These are phyloP conservation scores for Tricholoma flavovirens DNA, from an alignment of 768 basidiomycete species.

Conservation along the genomic window DNA sequence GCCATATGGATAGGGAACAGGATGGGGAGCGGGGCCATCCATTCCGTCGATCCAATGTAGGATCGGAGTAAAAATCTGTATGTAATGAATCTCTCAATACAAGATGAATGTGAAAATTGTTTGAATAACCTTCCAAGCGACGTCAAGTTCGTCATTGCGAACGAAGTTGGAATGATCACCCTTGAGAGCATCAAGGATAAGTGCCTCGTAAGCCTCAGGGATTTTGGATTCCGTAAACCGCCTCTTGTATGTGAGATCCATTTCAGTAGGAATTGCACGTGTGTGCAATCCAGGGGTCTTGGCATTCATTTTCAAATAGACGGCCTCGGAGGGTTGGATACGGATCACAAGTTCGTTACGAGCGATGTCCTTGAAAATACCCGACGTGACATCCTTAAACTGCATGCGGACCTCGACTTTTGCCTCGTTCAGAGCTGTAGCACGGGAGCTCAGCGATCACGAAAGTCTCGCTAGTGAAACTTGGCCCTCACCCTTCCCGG, in stretches of 20 bases:
- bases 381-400: constrained; percentile 95
- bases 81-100: neutral
- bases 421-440: constrained; percentile 88
- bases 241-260: constrained; percentile 97
- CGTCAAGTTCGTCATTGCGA: constrained; percentile 93
- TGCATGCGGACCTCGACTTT: constrained; percentile 98
- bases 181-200: constrained; percentile 92
- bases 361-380: constrained; percentile 94
- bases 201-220: constrained; percentile 93
- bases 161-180: constrained; percentile 99
- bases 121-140: constrained; percentile 88
- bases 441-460: constrained; percentile 8
- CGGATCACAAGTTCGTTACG: constrained; percentile 97
- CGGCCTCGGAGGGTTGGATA: constrained; percentile 93
- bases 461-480: constrained; percentile 15
- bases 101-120: neutral
- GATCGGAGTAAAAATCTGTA: constrained; percentile 88
- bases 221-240: constrained; percentile 89
- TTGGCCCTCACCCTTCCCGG: constrained; percentile 77
- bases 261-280: constrained; percentile 89
- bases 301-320: constrained; percentile 95
- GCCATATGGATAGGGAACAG: constrained; percentile 82
- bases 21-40: constrained; percentile 60
- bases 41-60: constrained; percentile 93
- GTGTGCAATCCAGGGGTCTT: constrained; percentile 92